Evolutionary conservation across 208 protist species (phyloP), one percentile per base, ranked within the genome.

Genomic region (Acanthamoeba healyi): DNA sequence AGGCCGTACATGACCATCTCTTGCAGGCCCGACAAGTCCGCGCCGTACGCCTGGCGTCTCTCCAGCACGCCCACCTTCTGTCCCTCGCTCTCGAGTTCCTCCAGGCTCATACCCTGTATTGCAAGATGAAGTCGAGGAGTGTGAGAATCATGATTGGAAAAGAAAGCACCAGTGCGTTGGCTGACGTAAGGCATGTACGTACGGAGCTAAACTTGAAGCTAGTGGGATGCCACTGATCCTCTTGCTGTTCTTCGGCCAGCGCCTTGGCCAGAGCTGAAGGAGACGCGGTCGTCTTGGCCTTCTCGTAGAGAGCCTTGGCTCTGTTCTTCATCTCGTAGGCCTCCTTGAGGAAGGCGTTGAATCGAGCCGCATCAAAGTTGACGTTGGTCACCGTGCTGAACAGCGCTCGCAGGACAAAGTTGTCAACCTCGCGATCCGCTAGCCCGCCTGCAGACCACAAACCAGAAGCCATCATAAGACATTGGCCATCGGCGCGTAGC

Each of bases 311-410:
- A n/a, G 61, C 56, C 49, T 84, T 94, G 93, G 92, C 46, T 5
- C 65, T 9, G 15, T 91, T 74, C 82, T 46, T 90, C 56, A 82
- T 77, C 2, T 51, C 40, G 42, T 67, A n/a, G 26, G 74, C 61
- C 38, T 94, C 82, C 34, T 38, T 34, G 38, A 94, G 40, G 56
- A 82, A 90, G 36, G 12, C 34, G 14, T 34, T 74, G 74, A 94
- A 93, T 15, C 72, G 26, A 26, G 26, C 70, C 0, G 65, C 0
- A 26, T 89, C 49, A 12, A 94, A 94, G 93, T 94, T 98, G 29
- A 98, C 97, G 79, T 98, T 98, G 77, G 97, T 98, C 51, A 98
- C 93, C 24, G 97, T 98, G 42, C 95, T 65, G 94, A 98, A 98
- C 19, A 97, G 54, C 2, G 74, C 61, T n/a, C 81, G 34, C 34